Evolutionary conservation across 176 grass and related monocot genomes (phyloP).

Genomic region (Triticum monococcum): DNA sequence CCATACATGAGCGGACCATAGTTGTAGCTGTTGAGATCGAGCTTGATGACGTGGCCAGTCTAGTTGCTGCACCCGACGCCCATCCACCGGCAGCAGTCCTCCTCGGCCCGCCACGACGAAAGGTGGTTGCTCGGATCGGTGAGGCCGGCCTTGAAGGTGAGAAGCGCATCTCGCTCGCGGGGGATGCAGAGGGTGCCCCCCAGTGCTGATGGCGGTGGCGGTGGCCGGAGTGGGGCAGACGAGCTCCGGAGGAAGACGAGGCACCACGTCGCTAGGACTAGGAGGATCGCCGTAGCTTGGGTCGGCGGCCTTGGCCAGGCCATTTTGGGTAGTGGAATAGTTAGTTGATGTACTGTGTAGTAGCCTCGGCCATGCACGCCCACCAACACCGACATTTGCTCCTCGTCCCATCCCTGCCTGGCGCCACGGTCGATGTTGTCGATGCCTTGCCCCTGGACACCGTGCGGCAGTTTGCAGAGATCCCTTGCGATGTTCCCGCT

Average conservation of each 20-base stretch:
- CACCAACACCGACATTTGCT: too few species aligned
- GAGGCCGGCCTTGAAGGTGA: neutral
- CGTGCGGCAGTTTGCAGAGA: too few species aligned
- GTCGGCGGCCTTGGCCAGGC: neutral
- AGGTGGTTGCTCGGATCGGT: neutral
- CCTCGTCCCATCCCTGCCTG: too few species aligned
- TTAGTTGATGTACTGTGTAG: too few species aligned
- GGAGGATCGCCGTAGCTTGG: neutral
- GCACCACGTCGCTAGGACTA: neutral
- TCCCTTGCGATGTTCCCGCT: too few species aligned
- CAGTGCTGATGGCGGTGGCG: neutral
- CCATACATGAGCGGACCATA: too few species aligned
- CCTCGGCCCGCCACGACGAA: neutral
- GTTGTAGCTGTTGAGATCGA: neutral
- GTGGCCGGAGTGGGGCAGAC: neutral
- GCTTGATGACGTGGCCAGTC: neutral
- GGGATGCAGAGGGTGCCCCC: neutral
- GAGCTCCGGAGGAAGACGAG: neutral
- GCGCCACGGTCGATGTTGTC: too few species aligned
- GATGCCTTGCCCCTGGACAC: too few species aligned
- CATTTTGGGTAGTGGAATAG: neutral
- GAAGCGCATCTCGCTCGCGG: neutral
- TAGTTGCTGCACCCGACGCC: conserved; percentile 3
- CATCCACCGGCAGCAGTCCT: neutral
- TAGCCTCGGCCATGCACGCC: too few species aligned